Percentiles rank a stretch among this genome's conserved stretches.
Evolutionary conservation across 139 green algal genomes (phyloP).

Genomic region (Chlorella sorokiniana): DNA sequence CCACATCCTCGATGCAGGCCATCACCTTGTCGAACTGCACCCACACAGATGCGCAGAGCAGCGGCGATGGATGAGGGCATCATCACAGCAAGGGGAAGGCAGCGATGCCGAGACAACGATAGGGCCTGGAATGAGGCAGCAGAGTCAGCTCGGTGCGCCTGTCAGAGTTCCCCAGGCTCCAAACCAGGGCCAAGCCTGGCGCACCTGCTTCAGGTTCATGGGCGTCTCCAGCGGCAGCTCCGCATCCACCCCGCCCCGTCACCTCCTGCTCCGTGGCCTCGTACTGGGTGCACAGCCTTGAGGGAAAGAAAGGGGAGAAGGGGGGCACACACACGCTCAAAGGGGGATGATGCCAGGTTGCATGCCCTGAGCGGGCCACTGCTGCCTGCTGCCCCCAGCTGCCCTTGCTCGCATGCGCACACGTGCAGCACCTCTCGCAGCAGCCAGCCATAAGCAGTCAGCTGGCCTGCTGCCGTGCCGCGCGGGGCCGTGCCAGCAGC

Average conservation of each 20-base stretch:
- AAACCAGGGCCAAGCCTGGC: background rate
- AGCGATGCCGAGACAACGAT: too few species aligned
- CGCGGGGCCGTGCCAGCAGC: background rate
- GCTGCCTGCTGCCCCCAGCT: too few species aligned
- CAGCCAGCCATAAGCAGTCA: too few species aligned
- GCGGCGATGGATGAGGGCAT: background rate
- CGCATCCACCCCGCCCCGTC: background rate
- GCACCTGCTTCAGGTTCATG: constrained; percentile 25
- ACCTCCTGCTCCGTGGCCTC: background rate
- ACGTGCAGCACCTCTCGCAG: too few species aligned
- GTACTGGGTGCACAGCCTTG: background rate
- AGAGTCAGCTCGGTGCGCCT: too few species aligned
- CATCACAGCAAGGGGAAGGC: background rate
- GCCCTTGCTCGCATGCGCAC: too few species aligned
- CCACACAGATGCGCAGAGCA: background rate
- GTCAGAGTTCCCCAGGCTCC: too few species aligned
- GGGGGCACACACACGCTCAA: background rate
- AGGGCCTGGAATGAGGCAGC: too few species aligned
- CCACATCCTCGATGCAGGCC: constrained; percentile 65
- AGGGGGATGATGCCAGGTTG: background rate
- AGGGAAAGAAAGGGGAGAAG: background rate
- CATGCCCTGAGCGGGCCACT: background rate
- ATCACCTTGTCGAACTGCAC: constrained; percentile 49
- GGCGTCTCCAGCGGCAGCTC: background rate
- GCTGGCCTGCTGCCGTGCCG: background rate